phyloP scores from a whole-genome alignment of 78 protist species.

The Protostelium mycophagum region DNA sequence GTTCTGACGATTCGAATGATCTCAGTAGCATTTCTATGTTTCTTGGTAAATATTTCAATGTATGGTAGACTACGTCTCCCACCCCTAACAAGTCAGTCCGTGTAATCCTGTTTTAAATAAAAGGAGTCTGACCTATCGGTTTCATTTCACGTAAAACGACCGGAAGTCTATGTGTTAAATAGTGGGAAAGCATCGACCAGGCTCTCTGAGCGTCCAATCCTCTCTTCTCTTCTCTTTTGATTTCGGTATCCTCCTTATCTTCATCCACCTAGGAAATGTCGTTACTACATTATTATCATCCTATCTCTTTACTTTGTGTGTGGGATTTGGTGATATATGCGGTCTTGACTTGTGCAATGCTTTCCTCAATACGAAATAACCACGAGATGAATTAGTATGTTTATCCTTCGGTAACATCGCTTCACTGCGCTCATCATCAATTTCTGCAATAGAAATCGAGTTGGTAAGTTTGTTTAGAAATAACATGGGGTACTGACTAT shows the following conservation, averaged over 20 bases:
- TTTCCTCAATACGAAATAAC: slow-evolving; percentile 12
- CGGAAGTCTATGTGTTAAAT: neutral
- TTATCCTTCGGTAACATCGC: slow-evolving; percentile 24
- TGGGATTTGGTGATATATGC: neutral
- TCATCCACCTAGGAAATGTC: too few relatives aligned
- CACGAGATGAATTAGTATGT: slow-evolving; percentile 32
- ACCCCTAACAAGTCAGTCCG: neutral
- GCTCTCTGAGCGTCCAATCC: neutral
- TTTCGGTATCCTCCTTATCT: too few relatives aligned
- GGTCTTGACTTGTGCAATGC: neutral
- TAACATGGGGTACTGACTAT: slow-evolving; percentile 5
- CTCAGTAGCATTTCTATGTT: neutral
- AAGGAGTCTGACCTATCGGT: neutral
- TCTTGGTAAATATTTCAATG: neutral
- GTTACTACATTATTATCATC: too few relatives aligned
- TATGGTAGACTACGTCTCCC: neutral
- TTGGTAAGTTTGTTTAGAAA: neutral
- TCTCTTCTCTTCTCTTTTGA: neutral
- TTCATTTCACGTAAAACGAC: neutral
- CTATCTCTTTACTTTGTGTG: too few relatives aligned
- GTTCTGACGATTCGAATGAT: neutral
- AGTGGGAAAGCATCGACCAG: neutral
- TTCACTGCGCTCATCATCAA: neutral
- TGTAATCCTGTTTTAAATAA: neutral
- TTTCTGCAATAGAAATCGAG: neutral